Percentiles rank a stretch among this genome's conserved stretches.
Evolutionary conservation across 1,139 yeast genomes (phyloP).

Genomic region (Hyphopichia fennica): DNA sequence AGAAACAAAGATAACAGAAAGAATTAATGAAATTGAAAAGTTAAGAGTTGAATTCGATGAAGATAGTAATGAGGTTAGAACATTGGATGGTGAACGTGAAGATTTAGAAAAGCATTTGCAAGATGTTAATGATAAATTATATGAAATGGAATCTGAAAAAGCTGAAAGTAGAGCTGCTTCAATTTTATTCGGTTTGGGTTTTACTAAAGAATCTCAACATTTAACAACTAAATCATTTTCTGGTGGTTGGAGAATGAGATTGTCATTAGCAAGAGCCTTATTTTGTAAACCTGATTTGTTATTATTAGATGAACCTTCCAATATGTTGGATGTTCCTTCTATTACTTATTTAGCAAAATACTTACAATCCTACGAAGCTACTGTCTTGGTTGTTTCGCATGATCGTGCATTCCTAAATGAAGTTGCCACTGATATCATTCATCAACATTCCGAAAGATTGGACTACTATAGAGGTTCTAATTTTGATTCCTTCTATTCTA

Average conservation of each 20-base stretch:
- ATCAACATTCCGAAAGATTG: conserved; percentile 94
- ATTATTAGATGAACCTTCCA: conserved; percentile 95
- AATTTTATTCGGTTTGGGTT: conserved; percentile 90
- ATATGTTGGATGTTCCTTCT: conserved; percentile 99
- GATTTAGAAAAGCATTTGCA: conserved; percentile 78
- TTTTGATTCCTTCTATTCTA: conserved; percentile 88
- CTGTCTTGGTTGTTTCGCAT: conserved; percentile 94
- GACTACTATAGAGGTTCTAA: conserved; percentile 95
- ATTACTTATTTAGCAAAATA: conserved; percentile 90
- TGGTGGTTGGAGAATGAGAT: conserved; percentile 99
- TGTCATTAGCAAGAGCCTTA: conserved; percentile 95
- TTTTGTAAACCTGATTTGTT: conserved; percentile 95
- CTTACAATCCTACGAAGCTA: conserved; percentile 84
- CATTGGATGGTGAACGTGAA: conserved; percentile 84
- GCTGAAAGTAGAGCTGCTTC: conserved; percentile 98
- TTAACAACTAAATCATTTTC: conserved; percentile 87
- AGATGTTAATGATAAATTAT: conserved; percentile 77
- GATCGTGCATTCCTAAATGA: conserved; percentile 96
- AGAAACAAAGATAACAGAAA: conserved; percentile 69
- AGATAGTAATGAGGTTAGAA: conserved; percentile 74
- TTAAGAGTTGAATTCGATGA: conserved; percentile 75
- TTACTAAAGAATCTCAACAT: conserved; percentile 82
- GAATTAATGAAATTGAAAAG: conserved; percentile 71
- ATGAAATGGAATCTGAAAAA: conserved; percentile 94
- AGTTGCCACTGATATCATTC: conserved; percentile 96